Conservation (phyloP, 208 protist species). For the Kentomonas sorsogonicus region DNA sequence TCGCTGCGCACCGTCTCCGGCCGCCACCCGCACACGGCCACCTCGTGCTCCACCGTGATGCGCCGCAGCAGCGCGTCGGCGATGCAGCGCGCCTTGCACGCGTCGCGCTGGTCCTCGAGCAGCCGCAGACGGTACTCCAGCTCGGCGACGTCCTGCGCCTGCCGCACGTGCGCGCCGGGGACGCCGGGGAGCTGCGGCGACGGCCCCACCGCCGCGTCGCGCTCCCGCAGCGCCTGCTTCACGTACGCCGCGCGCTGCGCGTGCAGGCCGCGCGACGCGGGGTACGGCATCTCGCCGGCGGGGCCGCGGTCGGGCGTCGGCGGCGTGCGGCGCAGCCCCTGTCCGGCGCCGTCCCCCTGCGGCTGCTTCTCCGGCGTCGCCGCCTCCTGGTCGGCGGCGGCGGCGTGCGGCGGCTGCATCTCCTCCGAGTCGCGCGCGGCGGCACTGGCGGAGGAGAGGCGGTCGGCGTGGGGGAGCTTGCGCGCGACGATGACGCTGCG, state of each 20-base stretch:
- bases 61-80: conserved; percentile 62
- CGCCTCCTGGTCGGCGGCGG: neutral
- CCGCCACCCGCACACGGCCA: conserved; percentile 52
- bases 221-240: conserved; percentile 34
- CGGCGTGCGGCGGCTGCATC: neutral
- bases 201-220: conserved; percentile 13
- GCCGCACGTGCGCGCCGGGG: conserved; percentile 39
- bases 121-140: conserved; percentile 74
- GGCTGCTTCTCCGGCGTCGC: conserved; percentile 44
- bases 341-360: neutral
- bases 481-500: conserved; percentile 66
- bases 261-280: no score
- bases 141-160: conserved; percentile 34
- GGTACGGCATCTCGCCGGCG: conserved; percentile 1
- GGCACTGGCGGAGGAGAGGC: conserved; percentile 14
- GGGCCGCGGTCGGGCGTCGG: neutral
- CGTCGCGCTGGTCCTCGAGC: conserved; percentile 70
- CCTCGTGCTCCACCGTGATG: conserved; percentile 55
- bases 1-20: conserved; percentile 47
- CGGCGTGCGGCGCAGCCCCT: neutral
- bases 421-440: neutral
- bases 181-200: conserved; percentile 39
- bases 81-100: conserved; percentile 66
- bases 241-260: conserved; percentile 59
- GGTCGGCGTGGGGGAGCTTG: conserved; percentile 54